These are phyloP conservation scores for Ophiocordyceps unilateralis DNA, from an alignment of 2,329 filamentous ascomycete species.

Conservation along the genomic window DNA sequence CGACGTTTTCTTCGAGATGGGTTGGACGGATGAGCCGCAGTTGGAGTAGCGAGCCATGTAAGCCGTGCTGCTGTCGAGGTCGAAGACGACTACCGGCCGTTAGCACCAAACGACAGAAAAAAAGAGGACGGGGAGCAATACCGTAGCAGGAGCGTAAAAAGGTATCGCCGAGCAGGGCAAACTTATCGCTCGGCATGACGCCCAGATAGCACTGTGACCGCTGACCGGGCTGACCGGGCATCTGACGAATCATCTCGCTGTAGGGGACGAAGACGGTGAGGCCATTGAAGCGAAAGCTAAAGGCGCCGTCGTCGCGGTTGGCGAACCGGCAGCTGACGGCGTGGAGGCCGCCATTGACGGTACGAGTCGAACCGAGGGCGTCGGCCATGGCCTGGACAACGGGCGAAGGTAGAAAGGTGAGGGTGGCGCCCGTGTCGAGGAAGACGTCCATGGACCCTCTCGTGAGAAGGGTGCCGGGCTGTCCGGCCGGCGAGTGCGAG, in stretches of 20 bases:
- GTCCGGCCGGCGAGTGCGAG: conserved; percentile 19
- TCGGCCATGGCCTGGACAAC: conserved; percentile 32
- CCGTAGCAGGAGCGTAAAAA: conserved; percentile 35
- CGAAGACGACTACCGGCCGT: conserved; percentile 26
- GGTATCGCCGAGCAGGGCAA: conserved; percentile 34
- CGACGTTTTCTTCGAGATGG: conserved; percentile 4
- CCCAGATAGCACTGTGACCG: conserved; percentile 26
- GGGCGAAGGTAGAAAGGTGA: conserved; percentile 45
- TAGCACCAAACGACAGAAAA: background rate
- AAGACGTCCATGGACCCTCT: conserved; percentile 36
- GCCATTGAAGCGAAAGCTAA: conserved; percentile 32
- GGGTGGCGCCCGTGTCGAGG: conserved; percentile 53
- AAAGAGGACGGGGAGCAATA: conserved; percentile 5
- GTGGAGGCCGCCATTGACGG: conserved; percentile 26
- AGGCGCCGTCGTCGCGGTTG: conserved; percentile 18
- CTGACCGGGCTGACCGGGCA: conserved; percentile 7
- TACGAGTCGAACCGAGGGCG: conserved; percentile 26
- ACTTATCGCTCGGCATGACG: conserved; percentile 26
- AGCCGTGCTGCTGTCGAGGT: conserved; percentile 28
- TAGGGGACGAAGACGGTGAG: conserved; percentile 31
- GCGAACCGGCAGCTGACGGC: conserved; percentile 26
- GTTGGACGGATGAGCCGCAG: conserved; percentile 19
- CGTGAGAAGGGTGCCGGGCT: conserved; percentile 11
- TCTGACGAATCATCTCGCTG: conserved; percentile 24
- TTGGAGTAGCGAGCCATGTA: conserved; percentile 33